phyloP scores from a whole-genome alignment of 352 stramenopile genomes.

The Phytophthora agathidicida region DNA sequence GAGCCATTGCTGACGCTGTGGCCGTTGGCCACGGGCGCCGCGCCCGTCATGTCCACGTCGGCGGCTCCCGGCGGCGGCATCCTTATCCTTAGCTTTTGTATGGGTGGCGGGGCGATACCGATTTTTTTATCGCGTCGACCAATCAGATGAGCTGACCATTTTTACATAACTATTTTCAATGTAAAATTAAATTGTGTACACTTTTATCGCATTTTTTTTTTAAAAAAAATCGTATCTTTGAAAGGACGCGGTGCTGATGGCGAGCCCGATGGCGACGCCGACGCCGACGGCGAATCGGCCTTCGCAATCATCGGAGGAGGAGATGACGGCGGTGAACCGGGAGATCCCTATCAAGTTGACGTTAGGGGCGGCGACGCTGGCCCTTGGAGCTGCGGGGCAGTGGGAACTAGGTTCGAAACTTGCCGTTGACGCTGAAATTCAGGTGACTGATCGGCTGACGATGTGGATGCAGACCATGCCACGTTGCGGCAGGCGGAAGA shows the following conservation, averaged over 20 bases:
- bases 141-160: no score
- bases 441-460: conserved; percentile 8
- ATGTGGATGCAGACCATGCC: conserved; percentile 54
- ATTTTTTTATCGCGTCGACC: no score
- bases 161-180: no score
- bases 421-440: neutral
- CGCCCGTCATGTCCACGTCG: conserved; percentile 36
- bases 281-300: neutral
- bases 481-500: conserved; percentile 52
- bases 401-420: conserved; percentile 80
- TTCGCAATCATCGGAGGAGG: conserved; percentile 8
- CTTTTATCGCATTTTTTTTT: no score
- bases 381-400: conserved; percentile 43
- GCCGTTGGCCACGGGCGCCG: conserved; percentile 7
- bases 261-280: conserved; percentile 7
- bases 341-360: conserved; percentile 74
- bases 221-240: neutral
- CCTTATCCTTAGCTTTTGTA: conserved; percentile 19
- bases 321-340: conserved; percentile 25
- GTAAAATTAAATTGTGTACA: no score
- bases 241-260: conserved; percentile 4
- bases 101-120: conserved; percentile 14
- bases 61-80: conserved; percentile 33
- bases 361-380: conserved; percentile 58
- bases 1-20: conserved; percentile 17